Evolutionary conservation across 2,329 filamentous ascomycete genomes (phyloP).

Genomic region (Paecilomyces niveus): DNA sequence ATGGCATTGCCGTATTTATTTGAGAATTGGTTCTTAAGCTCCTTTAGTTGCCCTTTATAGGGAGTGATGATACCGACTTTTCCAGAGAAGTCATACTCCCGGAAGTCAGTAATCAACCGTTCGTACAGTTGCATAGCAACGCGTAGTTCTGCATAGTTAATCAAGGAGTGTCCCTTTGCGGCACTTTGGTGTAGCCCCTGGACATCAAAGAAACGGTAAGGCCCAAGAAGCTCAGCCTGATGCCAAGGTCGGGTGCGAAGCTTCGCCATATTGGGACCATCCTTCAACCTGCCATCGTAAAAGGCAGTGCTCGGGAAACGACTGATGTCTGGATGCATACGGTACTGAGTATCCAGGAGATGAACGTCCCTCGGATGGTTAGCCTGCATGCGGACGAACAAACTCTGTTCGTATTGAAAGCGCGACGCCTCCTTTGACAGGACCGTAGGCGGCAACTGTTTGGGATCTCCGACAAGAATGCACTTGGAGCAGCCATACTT

Average conservation of each 20-base stretch:
- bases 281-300: constrained; percentile 79
- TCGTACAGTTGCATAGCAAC: constrained; percentile 81
- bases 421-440: constrained; percentile 85
- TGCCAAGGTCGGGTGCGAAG: constrained; percentile 83
- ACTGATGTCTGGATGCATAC: constrained; percentile 98
- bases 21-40: constrained; percentile 69
- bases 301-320: constrained; percentile 83
- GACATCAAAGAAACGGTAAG: constrained; percentile 96
- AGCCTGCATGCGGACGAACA: constrained; percentile 97
- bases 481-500: constrained; percentile 98
- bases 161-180: constrained; percentile 76
- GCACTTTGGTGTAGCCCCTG: constrained; percentile 77
- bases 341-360: constrained; percentile 94
- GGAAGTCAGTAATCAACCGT: constrained; percentile 67
- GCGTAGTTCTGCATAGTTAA: constrained; percentile 81
- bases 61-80: constrained; percentile 97
- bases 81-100: constrained; percentile 60
- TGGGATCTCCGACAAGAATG: constrained; percentile 94
- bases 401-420: constrained; percentile 93
- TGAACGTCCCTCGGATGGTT: constrained; percentile 85
- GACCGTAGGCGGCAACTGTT: constrained; percentile 92
- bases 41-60: constrained; percentile 85
- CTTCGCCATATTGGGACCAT: constrained; percentile 74
- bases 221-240: constrained; percentile 68
- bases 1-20: constrained; percentile 67